Conservation (phyloP, 2,329 filamentous ascomycete genomes). For the Cladosporium sp. region DNA sequence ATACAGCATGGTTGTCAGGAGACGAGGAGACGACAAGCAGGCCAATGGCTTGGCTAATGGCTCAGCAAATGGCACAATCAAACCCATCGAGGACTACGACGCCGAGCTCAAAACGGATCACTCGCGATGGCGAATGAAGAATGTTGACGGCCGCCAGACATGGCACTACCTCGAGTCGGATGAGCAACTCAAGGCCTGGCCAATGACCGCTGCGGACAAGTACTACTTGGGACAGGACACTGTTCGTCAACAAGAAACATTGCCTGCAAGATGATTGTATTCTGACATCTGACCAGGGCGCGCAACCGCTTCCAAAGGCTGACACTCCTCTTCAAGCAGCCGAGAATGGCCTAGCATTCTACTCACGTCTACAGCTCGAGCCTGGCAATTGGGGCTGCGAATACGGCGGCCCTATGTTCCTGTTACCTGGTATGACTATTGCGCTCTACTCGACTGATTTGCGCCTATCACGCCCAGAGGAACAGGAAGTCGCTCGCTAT, state of each 20-base stretch:
- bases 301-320: slow-evolving; percentile 70
- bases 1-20: slow-evolving; percentile 23
- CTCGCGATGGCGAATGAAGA: slow-evolving; percentile 77
- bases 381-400: slow-evolving; percentile 96
- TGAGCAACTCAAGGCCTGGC: slow-evolving; percentile 72
- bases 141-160: slow-evolving; percentile 82
- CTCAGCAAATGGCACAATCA: slow-evolving; percentile 2
- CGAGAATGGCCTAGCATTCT: slow-evolving; percentile 82
- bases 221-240: slow-evolving; percentile 79
- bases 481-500: slow-evolving; percentile 89
- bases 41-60: slow-evolving; percentile 26
- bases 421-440: slow-evolving; percentile 81
- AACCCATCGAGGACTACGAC: neutral
- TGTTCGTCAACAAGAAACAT: slow-evolving; percentile 50
- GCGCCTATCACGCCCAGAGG: slow-evolving; percentile 75
- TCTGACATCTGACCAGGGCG: slow-evolving; percentile 54
- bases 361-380: slow-evolving; percentile 82
- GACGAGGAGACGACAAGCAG: slow-evolving; percentile 22
- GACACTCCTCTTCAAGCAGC: slow-evolving; percentile 75
- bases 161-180: slow-evolving; percentile 87
- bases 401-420: slow-evolving; percentile 96
- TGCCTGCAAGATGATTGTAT: slow-evolving; percentile 6
- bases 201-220: slow-evolving; percentile 85
- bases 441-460: slow-evolving; percentile 88
- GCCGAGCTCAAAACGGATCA: slow-evolving; percentile 63